Conservation (phyloP, 257 asterid species). For the Solanum piurae region DNA sequence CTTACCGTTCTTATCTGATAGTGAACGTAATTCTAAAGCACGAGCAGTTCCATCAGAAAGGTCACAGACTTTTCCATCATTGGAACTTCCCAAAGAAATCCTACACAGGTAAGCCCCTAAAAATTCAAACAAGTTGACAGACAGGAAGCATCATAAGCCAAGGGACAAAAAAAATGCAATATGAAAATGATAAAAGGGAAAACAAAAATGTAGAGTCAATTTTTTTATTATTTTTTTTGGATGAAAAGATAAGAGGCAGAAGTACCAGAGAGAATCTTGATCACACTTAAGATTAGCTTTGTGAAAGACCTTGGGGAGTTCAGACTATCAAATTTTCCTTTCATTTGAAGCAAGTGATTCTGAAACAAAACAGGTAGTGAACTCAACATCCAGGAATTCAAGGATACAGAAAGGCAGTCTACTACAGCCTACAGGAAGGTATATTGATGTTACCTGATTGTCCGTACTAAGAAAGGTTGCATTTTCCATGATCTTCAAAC, state of each 20-base stretch:
- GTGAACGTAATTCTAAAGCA: slow-evolving; percentile 7
- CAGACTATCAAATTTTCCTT: slow-evolving; percentile 46
- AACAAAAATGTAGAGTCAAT: neutral
- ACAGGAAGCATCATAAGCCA: neutral
- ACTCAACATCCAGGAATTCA: neutral
- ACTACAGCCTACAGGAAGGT: neutral
- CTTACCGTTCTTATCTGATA: slow-evolving; percentile 13
- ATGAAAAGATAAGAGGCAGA: neutral
- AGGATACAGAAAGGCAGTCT: neutral
- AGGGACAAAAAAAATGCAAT: neutral
- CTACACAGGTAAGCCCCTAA: slow-evolving; percentile 39
- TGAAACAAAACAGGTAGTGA: slow-evolving; percentile 11
- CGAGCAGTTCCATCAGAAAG: slow-evolving; percentile 14
- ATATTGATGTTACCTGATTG: slow-evolving; percentile 40
- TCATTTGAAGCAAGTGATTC: slow-evolving; percentile 78
- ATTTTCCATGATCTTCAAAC: slow-evolving; percentile 76
- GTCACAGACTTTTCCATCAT: slow-evolving; percentile 18
- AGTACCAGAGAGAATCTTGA: slow-evolving; percentile 71
- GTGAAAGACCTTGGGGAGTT: slow-evolving; percentile 49
- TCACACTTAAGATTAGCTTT: slow-evolving; percentile 52
- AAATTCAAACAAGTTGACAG: neutral
- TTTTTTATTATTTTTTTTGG: neutral
- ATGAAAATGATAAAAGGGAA: neutral
- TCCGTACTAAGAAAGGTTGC: slow-evolving; percentile 64
- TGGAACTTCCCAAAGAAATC: slow-evolving; percentile 14